Conservation (phyloP, 345 rosid species). For the Syzygium aromaticum region DNA sequence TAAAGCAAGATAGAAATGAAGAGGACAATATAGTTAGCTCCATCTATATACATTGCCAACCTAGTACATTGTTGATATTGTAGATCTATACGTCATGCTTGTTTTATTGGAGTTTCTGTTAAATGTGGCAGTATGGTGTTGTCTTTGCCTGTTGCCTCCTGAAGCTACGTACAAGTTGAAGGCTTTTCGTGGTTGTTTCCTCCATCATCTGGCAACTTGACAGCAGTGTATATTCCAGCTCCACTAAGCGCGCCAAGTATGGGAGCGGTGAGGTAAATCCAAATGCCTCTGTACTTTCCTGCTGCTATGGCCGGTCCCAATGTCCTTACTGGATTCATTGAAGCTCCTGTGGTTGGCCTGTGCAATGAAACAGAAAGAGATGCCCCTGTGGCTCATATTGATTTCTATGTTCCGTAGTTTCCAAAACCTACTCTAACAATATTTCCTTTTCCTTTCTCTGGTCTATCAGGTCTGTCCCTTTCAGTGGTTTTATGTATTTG, state of each 20-base stretch:
- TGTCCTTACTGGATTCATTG: slow-evolving; percentile 90
- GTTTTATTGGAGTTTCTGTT: background rate
- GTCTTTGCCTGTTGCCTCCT: slow-evolving; percentile 28
- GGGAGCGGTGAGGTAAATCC: slow-evolving; percentile 84
- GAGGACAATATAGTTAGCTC: background rate
- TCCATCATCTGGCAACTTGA: slow-evolving; percentile 65
- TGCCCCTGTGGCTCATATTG: background rate
- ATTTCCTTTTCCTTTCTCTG: background rate
- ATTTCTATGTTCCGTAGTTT: background rate
- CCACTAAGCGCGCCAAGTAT: slow-evolving; percentile 78
- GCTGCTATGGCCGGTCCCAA: slow-evolving; percentile 83
- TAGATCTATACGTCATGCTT: background rate
- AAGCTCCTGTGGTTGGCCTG: slow-evolving; percentile 68
- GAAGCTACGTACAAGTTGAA: slow-evolving; percentile 38
- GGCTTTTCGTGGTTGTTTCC: slow-evolving; percentile 19
- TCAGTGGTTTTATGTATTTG: background rate
- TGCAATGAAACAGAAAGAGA: background rate
- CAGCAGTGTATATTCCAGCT: slow-evolving; percentile 72
- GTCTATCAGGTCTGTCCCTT: background rate
- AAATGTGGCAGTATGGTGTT: background rate
- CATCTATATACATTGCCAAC: background rate
- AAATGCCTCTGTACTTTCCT: slow-evolving; percentile 72
- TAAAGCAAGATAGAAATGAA: background rate
- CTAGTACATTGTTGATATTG: background rate
- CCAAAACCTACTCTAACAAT: background rate